phyloP scores from a whole-genome alignment of 2,329 filamentous ascomycete genomes.

The Podosphaera aphanis region DNA sequence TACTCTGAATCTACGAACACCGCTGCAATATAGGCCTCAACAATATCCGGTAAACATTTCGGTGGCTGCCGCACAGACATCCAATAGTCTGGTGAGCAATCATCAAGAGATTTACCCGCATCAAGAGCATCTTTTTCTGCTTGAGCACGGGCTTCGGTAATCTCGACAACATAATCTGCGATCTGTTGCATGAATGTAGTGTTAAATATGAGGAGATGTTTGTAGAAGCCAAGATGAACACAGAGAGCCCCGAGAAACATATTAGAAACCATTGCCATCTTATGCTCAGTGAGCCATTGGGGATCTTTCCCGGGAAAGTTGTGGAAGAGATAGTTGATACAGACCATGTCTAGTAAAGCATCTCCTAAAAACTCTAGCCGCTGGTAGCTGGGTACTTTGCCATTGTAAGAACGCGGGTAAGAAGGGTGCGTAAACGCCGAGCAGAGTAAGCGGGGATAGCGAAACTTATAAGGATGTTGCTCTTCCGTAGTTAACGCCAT shows the following conservation, averaged over 20 bases:
- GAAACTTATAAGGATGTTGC: constrained; percentile 40
- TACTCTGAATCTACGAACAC: constrained; percentile 78
- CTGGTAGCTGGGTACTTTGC: constrained; percentile 63
- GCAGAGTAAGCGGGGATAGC: constrained; percentile 48
- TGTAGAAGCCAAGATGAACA: constrained; percentile 56
- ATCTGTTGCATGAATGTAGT: constrained; percentile 23
- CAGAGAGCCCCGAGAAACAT: constrained; percentile 71
- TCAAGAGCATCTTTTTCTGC: constrained; percentile 14
- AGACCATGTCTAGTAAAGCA: constrained; percentile 64
- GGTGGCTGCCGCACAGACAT: constrained; percentile 36
- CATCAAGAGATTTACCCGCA: constrained; percentile 16
- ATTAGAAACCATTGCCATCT: constrained; percentile 98
- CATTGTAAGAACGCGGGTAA: constrained; percentile 46
- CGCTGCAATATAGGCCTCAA: constrained; percentile 76
- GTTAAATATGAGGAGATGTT: constrained; percentile 38
- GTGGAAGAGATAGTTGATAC: constrained; percentile 61
- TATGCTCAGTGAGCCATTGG: constrained; percentile 95
- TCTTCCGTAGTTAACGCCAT: constrained; percentile 40
- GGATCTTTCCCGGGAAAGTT: constrained; percentile 59
- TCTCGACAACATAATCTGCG: constrained; percentile 30
- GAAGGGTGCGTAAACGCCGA: constrained; percentile 81
- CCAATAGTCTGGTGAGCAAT: constrained; percentile 45
- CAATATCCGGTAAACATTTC: constrained; percentile 59
- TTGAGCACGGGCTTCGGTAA: constrained; percentile 28
- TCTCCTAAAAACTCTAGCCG: constrained; percentile 83